A percentile compares a stretch with the other conserved stretches of the same genome.
Evolutionary conservation across 2,329 filamentous ascomycete genomes (phyloP).

Genomic region (Parastagonospora avenae): DNA sequence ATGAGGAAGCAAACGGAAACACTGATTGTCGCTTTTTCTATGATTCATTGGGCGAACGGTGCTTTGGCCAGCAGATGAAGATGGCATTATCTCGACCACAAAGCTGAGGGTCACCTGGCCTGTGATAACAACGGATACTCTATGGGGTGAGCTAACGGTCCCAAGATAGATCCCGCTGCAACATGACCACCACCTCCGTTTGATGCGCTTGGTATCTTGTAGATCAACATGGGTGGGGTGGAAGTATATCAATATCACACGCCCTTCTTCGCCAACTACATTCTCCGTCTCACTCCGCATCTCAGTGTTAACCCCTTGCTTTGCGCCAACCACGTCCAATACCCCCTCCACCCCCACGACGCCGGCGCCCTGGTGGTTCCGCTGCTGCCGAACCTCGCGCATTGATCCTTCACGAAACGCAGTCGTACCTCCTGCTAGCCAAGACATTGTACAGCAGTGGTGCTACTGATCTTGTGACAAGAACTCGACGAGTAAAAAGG

Average conservation of each 20-base stretch:
- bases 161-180: conserved; percentile 31
- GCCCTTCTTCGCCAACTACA: conserved; percentile 14
- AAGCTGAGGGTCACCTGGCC: conserved; percentile 9
- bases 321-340: conserved; percentile 28
- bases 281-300: conserved; percentile 7
- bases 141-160: conserved; percentile 16
- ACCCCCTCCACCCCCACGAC: conserved; percentile 35
- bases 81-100: background rate
- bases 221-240: conserved; percentile 29
- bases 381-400: conserved; percentile 30
- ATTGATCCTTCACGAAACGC: conserved; percentile 26
- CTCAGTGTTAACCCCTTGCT: conserved; percentile 17
- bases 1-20: background rate
- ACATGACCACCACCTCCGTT: conserved; percentile 33
- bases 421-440: conserved; percentile 25
- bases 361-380: conserved; percentile 16
- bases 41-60: conserved; percentile 1
- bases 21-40: no score
- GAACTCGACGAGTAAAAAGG: conserved; percentile 28
- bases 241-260: conserved; percentile 42
- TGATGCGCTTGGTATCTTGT: conserved; percentile 21
- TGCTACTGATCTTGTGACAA: conserved; percentile 43
- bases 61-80: conserved; percentile 1
- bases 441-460: conserved; percentile 39
- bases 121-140: conserved; percentile 22